These are phyloP conservation scores for Calonectria honghensis DNA, from an alignment of 2,329 filamentous ascomycete genomes.

Conservation along the genomic window DNA sequence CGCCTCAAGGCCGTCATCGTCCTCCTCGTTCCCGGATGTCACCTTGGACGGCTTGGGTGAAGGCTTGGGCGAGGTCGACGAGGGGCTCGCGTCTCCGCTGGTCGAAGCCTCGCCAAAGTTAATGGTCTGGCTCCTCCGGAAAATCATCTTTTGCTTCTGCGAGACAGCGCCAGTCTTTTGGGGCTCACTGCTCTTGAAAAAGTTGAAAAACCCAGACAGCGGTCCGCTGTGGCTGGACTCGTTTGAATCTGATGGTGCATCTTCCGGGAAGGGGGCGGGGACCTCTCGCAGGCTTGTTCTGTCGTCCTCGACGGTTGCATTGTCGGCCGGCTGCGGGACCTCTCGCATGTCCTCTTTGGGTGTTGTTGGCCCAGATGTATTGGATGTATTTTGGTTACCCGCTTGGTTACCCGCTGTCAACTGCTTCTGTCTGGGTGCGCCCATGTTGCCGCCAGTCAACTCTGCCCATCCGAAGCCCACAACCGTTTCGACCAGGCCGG, in stretches of 20 bases:
- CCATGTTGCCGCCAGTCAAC: constrained; percentile 82
- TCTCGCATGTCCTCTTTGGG: constrained; percentile 67
- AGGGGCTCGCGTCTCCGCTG: constrained; percentile 24
- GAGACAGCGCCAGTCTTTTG: constrained; percentile 70
- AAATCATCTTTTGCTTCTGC: constrained; percentile 81
- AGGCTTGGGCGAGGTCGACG: constrained; percentile 23
- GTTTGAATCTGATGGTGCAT: constrained; percentile 53
- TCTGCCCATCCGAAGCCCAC: constrained; percentile 97
- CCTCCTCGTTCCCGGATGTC: constrained; percentile 71
- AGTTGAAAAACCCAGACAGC: constrained; percentile 80
- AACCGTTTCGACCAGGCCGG: constrained; percentile 92
- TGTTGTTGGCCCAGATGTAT: constrained; percentile 60
- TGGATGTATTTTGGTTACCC: not conserved
- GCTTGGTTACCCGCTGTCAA: constrained; percentile 59
- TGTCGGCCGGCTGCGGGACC: constrained; percentile 82
- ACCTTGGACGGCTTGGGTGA: constrained; percentile 59
- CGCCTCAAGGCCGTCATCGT: constrained; percentile 72
- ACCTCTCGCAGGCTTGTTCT: constrained; percentile 72
- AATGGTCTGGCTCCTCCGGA: constrained; percentile 86
- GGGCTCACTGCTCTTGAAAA: constrained; percentile 79
- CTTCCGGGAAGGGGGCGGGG: constrained; percentile 55
- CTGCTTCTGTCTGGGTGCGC: constrained; percentile 65
- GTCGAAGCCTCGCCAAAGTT: constrained; percentile 45
- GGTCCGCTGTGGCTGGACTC: constrained; percentile 66
- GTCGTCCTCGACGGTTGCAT: constrained; percentile 81